Evolutionary conservation across 805 yeast species (phyloP).

Genomic region (Ogataea populi-albae): DNA sequence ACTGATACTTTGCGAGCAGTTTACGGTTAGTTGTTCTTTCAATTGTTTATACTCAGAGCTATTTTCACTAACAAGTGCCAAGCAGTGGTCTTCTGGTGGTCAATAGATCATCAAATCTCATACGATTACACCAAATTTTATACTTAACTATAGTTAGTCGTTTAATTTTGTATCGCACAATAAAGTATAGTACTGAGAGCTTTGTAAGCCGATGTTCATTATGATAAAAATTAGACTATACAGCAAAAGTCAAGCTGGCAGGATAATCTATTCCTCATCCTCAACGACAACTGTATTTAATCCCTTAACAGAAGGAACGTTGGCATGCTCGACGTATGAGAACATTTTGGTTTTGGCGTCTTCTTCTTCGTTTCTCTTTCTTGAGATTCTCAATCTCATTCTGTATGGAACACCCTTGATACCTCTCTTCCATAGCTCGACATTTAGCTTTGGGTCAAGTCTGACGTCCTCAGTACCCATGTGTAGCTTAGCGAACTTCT

Average conservation of each 20-base stretch:
- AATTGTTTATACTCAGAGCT: no score
- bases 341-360: conserved; percentile 96
- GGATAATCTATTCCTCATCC: conserved; percentile 47
- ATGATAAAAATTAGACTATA: conserved; percentile 8
- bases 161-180: no score
- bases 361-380: conserved; percentile 99
- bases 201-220: conserved; percentile 4
- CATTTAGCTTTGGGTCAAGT: conserved; percentile 97
- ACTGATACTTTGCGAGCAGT: no score
- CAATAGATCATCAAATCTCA: no score
- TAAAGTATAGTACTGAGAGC: no score
- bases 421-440: conserved; percentile 99
- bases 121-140: no score
- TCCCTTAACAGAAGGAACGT: conserved; percentile 94
- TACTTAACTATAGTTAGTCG: no score
- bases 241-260: background rate
- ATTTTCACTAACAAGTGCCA: no score
- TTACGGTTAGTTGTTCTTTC: no score
- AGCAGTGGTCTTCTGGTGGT: no score
- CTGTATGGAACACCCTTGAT: conserved; percentile 98
- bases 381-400: conserved; percentile 95
- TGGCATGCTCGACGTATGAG: conserved; percentile 97
- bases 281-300: conserved; percentile 96
- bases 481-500: conserved; percentile 97
- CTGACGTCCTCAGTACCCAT: conserved; percentile 99